These are phyloP conservation scores for Lentinula sp. DNA, from an alignment of 768 basidiomycete species.

Conservation along the genomic window DNA sequence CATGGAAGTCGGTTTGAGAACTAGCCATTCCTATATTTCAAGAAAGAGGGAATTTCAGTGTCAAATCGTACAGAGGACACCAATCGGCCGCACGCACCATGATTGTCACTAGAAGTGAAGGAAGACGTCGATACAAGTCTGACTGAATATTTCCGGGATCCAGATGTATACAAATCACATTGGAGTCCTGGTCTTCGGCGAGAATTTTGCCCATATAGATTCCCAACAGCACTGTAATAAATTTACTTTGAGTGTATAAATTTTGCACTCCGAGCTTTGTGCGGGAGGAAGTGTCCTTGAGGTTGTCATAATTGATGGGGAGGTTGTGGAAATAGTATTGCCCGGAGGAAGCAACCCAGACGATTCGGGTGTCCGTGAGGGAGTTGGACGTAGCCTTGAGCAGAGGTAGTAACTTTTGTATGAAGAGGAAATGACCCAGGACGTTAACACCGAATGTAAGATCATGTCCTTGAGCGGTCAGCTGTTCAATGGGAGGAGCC, in stretches of 20 bases:
- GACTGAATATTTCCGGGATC: constrained; percentile 33
- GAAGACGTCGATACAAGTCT: constrained; percentile 17
- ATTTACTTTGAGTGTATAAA: constrained; percentile 17
- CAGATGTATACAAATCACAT: constrained; percentile 35
- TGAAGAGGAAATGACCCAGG: constrained; percentile 21
- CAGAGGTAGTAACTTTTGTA: constrained; percentile 21
- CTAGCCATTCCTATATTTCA: background rate
- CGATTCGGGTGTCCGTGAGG: constrained; percentile 20
- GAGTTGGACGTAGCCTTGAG: constrained; percentile 16
- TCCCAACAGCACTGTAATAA: constrained; percentile 30
- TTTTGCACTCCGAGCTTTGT: constrained; percentile 11
- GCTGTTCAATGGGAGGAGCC: constrained; percentile 20
- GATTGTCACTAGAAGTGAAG: background rate
- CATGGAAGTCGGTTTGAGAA: background rate
- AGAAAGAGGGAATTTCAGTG: background rate
- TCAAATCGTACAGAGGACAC: background rate
- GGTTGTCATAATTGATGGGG: constrained; percentile 18
- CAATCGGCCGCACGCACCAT: background rate
- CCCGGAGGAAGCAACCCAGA: constrained; percentile 21
- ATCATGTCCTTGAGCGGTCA: constrained; percentile 17
- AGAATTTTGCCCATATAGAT: constrained; percentile 38
- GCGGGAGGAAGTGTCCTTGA: constrained; percentile 18
- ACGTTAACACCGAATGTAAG: constrained; percentile 19
- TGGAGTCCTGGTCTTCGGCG: constrained; percentile 22
- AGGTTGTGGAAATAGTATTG: constrained; percentile 8